Conservation (phyloP, 2,329 filamentous ascomycete species). For the Alternaria atra region DNA sequence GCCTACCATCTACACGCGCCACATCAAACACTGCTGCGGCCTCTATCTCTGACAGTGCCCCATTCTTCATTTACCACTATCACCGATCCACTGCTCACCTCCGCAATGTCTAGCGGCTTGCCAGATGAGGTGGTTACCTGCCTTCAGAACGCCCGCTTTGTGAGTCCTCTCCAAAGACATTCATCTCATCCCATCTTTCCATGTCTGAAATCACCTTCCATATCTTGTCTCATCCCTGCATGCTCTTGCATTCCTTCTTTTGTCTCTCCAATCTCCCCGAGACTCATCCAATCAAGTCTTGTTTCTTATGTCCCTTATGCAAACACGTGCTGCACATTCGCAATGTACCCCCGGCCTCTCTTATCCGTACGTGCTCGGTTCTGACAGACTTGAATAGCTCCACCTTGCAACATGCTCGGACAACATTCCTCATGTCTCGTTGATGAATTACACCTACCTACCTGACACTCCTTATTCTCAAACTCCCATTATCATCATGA, state of each 20-base stretch:
- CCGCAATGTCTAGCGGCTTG: constrained; percentile 66
- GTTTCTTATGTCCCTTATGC: not conserved
- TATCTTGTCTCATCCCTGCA: not conserved
- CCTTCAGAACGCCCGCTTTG: constrained; percentile 93
- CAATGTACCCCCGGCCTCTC: not conserved
- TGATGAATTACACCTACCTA: constrained; percentile 99
- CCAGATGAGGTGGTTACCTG: constrained; percentile 89
- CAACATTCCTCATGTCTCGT: constrained; percentile 86
- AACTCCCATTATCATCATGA: constrained; percentile 81
- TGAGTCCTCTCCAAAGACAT: constrained; percentile 54
- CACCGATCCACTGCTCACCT: not conserved
- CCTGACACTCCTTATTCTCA: constrained; percentile 74
- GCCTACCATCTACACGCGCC: constrained; percentile 6
- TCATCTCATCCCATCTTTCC: not conserved
- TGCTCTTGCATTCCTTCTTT: not conserved
- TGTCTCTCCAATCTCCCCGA: constrained; percentile 1
- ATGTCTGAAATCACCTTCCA: not conserved
- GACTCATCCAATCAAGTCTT: not conserved
- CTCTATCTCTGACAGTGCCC: constrained; percentile 1
- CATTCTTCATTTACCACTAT: constrained; percentile 16
- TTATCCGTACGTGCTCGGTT: not conserved
- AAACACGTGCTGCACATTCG: constrained; percentile 1
- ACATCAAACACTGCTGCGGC: constrained; percentile 2
- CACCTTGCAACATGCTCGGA: constrained; percentile 91
- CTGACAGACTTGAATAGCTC: constrained; percentile 66